phyloP scores from a whole-genome alignment of 441 rosid species.

The Adansonia grandidieri region DNA sequence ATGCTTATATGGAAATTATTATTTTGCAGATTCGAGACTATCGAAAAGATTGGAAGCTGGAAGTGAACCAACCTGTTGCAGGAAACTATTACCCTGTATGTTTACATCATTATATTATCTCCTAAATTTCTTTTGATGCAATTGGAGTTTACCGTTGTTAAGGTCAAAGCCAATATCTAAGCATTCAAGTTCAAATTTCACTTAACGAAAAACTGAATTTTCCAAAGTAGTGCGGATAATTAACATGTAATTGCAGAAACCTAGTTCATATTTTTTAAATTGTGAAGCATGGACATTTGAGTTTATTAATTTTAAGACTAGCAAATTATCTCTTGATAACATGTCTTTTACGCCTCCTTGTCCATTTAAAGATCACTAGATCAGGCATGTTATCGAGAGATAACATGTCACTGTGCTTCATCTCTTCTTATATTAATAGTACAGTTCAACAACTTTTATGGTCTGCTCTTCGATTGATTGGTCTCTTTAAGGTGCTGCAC shows the following conservation, averaged over 20 bases:
- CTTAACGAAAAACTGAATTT: background rate
- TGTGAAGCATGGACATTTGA: background rate
- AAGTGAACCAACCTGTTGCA: conserved; percentile 55
- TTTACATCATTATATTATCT: background rate
- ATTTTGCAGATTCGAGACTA: conserved; percentile 51
- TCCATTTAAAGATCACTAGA: background rate
- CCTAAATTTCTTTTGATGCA: no score
- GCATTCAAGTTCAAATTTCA: background rate
- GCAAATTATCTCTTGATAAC: background rate
- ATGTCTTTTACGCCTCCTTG: background rate
- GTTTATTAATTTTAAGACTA: background rate
- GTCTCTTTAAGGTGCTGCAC: background rate
- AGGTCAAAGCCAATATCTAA: background rate
- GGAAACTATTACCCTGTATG: conserved; percentile 63
- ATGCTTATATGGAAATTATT: background rate
- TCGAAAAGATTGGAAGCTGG: conserved; percentile 53
- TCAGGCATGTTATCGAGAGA: background rate
- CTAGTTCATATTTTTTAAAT: background rate
- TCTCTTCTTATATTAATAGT: background rate
- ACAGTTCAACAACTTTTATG: background rate
- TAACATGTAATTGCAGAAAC: background rate
- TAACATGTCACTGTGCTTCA: background rate
- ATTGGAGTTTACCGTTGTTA: background rate
- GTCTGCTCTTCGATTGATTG: background rate
- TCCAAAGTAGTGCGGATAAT: background rate